Conservation (phyloP, 257 asterid genomes). For the Scutellaria barbata region DNA sequence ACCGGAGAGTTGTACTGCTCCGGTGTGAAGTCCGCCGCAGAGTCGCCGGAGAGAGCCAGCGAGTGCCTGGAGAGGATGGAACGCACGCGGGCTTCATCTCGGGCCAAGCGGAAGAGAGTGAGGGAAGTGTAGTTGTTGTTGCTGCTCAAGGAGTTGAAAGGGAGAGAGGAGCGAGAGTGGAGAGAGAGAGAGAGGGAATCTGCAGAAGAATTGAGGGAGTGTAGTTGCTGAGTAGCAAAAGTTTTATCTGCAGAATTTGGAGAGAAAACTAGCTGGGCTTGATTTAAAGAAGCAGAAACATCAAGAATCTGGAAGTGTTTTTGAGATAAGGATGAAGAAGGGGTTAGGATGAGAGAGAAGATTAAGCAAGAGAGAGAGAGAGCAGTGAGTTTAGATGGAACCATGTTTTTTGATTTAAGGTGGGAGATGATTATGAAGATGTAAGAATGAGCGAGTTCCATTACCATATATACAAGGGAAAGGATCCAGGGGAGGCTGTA, state of each 20-base stretch:
- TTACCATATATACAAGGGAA: conserved; percentile 11
- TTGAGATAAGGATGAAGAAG: conserved; percentile 1
- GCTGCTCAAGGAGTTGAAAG: neutral
- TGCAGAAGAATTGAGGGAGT: neutral
- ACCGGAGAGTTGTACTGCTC: conserved; percentile 53
- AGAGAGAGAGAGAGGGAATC: conserved; percentile 42
- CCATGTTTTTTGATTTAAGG: conserved; percentile 20
- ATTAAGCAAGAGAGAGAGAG: neutral
- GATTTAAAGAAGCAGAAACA: conserved; percentile 35
- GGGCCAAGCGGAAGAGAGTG: conserved; percentile 58
- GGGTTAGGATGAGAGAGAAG: conserved; percentile 16
- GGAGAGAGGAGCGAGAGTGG: conserved; percentile 61
- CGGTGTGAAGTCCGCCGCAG: conserved; percentile 38
- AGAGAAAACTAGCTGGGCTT: conserved; percentile 33
- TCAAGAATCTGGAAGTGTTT: conserved; percentile 32
- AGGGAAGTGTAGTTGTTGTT: conserved; percentile 54
- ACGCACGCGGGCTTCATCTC: conserved; percentile 59
- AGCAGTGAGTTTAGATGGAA: neutral
- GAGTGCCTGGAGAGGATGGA: conserved; percentile 47
- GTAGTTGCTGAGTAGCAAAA: neutral
- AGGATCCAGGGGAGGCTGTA: too few species aligned
- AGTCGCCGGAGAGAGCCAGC: conserved; percentile 38
- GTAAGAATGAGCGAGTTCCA: neutral
- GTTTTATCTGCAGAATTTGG: neutral
- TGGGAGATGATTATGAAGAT: neutral